A percentile compares a stretch with the other conserved stretches of the same genome.
Evolutionary conservation across 805 yeast species (phyloP).

Genomic region (Wickerhamomyces chambardii): DNA sequence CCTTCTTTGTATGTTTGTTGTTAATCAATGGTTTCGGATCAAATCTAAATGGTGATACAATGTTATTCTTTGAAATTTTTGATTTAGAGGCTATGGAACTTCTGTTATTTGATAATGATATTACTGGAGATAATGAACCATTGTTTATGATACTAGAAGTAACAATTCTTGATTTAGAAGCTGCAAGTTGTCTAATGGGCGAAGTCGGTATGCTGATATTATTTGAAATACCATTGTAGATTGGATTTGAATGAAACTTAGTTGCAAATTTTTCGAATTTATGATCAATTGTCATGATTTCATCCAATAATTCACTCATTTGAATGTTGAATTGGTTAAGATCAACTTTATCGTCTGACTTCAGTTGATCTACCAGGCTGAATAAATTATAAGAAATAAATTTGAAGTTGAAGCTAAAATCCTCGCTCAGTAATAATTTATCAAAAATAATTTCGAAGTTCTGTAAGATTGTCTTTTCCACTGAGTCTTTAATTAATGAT

Average conservation of each 20-base stretch:
- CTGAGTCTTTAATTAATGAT: constrained; percentile 32
- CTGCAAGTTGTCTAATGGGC: constrained; percentile 13
- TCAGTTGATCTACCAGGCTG: constrained; percentile 1
- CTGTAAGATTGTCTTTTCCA: constrained; percentile 45
- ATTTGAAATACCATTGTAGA: constrained; percentile 9
- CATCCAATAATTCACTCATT: constrained; percentile 14
- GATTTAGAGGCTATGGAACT: constrained; percentile 10
- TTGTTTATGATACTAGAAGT: too few species aligned
- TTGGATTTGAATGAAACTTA: constrained; percentile 8
- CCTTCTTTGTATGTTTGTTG: constrained; percentile 26
- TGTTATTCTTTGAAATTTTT: constrained; percentile 7
- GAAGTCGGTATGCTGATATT: constrained; percentile 16
- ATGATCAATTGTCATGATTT: constrained; percentile 22
- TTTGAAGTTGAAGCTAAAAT: constrained; percentile 14
- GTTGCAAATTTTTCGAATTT: constrained; percentile 26
- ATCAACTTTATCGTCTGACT: constrained; percentile 7
- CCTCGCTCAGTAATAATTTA: constrained; percentile 24
- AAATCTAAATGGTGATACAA: constrained; percentile 8
- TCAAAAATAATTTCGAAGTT: constrained; percentile 50
- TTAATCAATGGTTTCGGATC: constrained; percentile 5
- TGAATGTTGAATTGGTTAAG: constrained; percentile 7
- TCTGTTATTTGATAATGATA: constrained; percentile 15
- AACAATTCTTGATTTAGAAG: constrained; percentile 7
- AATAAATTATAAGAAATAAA: constrained; percentile 9
- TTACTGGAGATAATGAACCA: too few species aligned